A percentile compares a stretch with the other conserved stretches of the same genome.
Evolutionary conservation across 495 filamentous ascomycete genomes (phyloP).

Genomic region (Aspergillus baeticus): DNA sequence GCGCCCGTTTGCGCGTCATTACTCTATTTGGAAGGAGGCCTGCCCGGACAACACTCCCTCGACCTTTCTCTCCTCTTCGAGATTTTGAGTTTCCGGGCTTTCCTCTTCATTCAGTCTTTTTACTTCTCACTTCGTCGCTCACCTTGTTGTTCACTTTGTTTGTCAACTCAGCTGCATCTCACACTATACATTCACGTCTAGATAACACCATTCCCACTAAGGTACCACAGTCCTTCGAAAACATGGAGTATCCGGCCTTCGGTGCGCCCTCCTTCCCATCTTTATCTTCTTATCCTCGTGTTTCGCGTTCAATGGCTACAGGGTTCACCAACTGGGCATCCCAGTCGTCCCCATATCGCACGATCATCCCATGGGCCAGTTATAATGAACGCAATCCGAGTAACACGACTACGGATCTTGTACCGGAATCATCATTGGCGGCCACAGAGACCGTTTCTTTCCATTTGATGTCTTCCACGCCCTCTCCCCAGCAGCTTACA

Average conservation of each 20-base stretch:
- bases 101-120: not conserved
- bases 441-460: too few relatives aligned
- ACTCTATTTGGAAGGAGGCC: not conserved
- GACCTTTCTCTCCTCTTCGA: not conserved
- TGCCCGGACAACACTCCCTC: conserved; percentile 3
- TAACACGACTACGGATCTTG: too few relatives aligned
- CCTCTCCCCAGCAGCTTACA: too few relatives aligned
- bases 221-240: not conserved
- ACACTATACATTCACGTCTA: too few relatives aligned
- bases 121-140: not conserved
- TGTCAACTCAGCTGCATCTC: too few relatives aligned
- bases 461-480: too few relatives aligned
- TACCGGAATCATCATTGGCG: too few relatives aligned
- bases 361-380: not conserved
- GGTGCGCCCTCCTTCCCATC: not conserved
- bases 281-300: not conserved
- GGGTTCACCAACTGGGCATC: not conserved
- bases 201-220: too few relatives aligned
- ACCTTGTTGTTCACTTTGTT: too few relatives aligned
- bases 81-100: too few relatives aligned
- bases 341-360: not conserved
- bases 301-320: not conserved
- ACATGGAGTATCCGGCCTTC: not conserved
- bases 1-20: not conserved
- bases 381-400: not conserved